A percentile compares a stretch with the other conserved stretches of the same genome.
Evolutionary conservation across 2,329 filamentous ascomycete species (phyloP).

Genomic region (Aspergillus sp.): DNA sequence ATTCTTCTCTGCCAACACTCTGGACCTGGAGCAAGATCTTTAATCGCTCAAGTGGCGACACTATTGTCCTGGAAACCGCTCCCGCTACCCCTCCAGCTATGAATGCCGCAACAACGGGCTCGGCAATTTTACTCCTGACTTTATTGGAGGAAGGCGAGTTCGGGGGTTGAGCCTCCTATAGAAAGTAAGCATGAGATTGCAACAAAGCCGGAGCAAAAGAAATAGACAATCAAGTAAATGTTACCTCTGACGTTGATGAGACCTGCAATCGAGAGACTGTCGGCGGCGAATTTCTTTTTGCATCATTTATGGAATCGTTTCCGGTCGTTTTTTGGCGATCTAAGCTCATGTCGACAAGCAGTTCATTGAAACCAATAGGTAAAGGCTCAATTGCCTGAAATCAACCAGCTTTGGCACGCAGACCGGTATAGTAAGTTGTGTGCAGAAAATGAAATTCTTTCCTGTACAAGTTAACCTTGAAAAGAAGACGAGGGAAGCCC

Average conservation of each 20-base stretch:
- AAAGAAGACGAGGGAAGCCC: too few relatives aligned
- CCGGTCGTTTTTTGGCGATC: slow-evolving; percentile 22
- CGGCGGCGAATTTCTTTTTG: slow-evolving; percentile 13
- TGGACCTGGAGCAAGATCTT: slow-evolving; percentile 99
- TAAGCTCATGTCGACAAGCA: slow-evolving; percentile 24
- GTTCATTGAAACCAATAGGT: neutral
- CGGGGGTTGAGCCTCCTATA: slow-evolving; percentile 13
- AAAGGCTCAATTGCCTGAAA: too few relatives aligned
- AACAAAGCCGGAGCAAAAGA: too few relatives aligned
- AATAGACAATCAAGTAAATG: neutral
- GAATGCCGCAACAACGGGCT: slow-evolving; percentile 84
- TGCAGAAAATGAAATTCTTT: too few relatives aligned
- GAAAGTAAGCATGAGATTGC: slow-evolving; percentile 1
- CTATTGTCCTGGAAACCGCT: slow-evolving; percentile 93
- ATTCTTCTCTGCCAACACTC: slow-evolving; percentile 80
- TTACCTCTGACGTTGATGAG: slow-evolving; percentile 11
- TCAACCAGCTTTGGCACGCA: too few relatives aligned
- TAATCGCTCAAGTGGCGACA: slow-evolving; percentile 87
- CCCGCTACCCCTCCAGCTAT: slow-evolving; percentile 89
- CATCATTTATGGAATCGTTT: slow-evolving; percentile 12
- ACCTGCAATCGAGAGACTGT: slow-evolving; percentile 10
- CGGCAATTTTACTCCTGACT: slow-evolving; percentile 49
- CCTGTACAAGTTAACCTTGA: too few relatives aligned
- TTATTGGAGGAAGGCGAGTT: slow-evolving; percentile 13
- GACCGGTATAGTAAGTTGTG: too few relatives aligned